Evolutionary conservation across 108 stramenopile genomes (phyloP), one percentile per base, ranked within the genome.

Genomic region (Licmophora abbreviata): DNA sequence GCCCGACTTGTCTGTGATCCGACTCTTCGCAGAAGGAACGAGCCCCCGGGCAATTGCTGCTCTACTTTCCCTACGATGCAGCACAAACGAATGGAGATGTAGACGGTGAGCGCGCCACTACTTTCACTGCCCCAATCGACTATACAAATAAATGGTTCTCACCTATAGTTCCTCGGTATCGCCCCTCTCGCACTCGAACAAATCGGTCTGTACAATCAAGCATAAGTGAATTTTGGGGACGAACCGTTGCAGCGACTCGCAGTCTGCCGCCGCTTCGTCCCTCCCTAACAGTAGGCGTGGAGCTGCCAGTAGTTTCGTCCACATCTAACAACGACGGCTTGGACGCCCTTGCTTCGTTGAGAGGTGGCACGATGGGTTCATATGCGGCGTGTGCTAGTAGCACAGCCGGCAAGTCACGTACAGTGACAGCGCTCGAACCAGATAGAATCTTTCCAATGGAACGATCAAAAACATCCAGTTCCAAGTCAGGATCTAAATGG

Each of bases 391-490:
- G 69, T 31, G 48, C 38, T 23, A 60, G 38, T 54, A 71, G 54
- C 24, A 34, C 47, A 18, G 32, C 45, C 0, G 64, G 48, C 48
- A 71, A 42, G 30, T 66, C 64, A 29, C 25, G 29, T 11, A 66
- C 30, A 6, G 44, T 36, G 27, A 71, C 43, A 12, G 69, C 69
- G 14, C 54, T 59, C 11, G 55, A 31, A 21, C 69, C 69, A 29
- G 27, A 56, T 64, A 71, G 54, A 34, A 71, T 42, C 45, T 15
- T 48, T 0, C 69, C 69, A 10, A 64, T 71, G 22, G 35, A 52
- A 17, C 69, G 60, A 71, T 71, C 64, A 28, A 71, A 66, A 33
- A 71, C 61, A 10, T 71, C 69, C n/a, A 71, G 18, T 20, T 56
- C 51, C 11, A 54, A 53, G 28, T 66, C 64, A 25, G 54, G 45